A percentile compares a stretch with the other conserved stretches of the same genome.
Conservation (phyloP, 345 rosid genomes). For the Cochlearia excelsa region DNA sequence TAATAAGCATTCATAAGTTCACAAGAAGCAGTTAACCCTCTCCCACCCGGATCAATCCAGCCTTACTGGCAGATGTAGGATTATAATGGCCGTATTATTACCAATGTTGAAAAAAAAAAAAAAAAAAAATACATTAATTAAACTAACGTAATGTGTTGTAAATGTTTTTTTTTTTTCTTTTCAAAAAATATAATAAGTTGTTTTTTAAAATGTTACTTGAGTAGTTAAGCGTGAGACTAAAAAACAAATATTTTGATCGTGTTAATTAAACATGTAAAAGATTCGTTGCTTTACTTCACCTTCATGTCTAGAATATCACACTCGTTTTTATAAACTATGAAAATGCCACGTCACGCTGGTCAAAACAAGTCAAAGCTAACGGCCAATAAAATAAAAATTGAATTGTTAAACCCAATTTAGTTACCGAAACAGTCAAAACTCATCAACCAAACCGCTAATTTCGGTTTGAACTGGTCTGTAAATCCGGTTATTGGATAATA, state of each 20-base stretch:
- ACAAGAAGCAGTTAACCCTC: too few species aligned
- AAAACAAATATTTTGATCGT: neutral
- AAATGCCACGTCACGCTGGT: slow-evolving; percentile 15
- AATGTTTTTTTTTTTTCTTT: neutral
- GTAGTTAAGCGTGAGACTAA: neutral
- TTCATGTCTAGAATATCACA: slow-evolving; percentile 28
- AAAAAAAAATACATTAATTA: neutral
- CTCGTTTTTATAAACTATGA: neutral
- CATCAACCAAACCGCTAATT: too few species aligned
- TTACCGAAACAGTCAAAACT: too few species aligned
- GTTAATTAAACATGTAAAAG: slow-evolving; percentile 5
- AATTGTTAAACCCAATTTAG: neutral
- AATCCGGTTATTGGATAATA: too few species aligned
- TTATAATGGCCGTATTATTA: too few species aligned
- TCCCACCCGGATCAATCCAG: too few species aligned
- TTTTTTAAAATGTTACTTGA: too few species aligned
- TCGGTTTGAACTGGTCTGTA: too few species aligned
- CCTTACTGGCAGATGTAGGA: too few species aligned
- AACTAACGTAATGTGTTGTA: neutral
- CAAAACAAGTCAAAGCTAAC: slow-evolving; percentile 20
- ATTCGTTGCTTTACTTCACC: slow-evolving; percentile 34
- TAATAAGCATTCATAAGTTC: too few species aligned
- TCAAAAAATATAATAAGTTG: neutral
- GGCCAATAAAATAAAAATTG: neutral
- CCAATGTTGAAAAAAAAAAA: too few species aligned